Conservation (phyloP, 495 filamentous ascomycete genomes). For the Penicillium egyptiacum region DNA sequence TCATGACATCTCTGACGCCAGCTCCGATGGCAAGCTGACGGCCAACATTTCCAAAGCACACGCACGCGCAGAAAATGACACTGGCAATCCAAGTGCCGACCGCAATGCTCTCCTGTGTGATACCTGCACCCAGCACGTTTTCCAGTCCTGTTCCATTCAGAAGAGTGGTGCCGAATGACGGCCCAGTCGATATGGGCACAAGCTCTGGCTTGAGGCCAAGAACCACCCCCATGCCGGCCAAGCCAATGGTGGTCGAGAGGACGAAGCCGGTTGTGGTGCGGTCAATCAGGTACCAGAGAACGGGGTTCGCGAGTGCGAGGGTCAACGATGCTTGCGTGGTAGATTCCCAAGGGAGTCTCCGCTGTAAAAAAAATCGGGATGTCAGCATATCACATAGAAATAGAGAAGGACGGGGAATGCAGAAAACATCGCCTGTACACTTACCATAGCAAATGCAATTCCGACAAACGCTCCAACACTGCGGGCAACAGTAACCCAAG, state of each 20-base stretch:
- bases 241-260: conserved; percentile 67
- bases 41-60: conserved; percentile 96
- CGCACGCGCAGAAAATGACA: conserved; percentile 88
- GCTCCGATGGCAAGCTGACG: conserved; percentile 64
- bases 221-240: conserved; percentile 70
- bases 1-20: conserved; percentile 20
- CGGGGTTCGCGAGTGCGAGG: conserved; percentile 87
- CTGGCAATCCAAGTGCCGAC: conserved; percentile 84
- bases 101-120: conserved; percentile 74
- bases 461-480: conserved; percentile 93
- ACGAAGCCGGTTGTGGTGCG: conserved; percentile 81
- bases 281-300: conserved; percentile 95
- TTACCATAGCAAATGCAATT: conserved; percentile 93
- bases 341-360: conserved; percentile 88
- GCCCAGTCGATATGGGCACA: conserved; percentile 58
- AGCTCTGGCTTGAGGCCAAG: conserved; percentile 72
- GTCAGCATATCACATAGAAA: conserved; percentile 18
- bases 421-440: conserved; percentile 26
- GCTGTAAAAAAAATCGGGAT: conserved; percentile 46
- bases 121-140: conserved; percentile 51
- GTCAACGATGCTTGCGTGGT: conserved; percentile 90
- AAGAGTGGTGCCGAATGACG: conserved; percentile 40
- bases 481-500: conserved; percentile 81
- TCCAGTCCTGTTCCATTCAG: conserved; percentile 38
- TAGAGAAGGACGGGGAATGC: not conserved